Base-by-base conservation (phyloP, 129 eudicot genomes). In the Apium graveolens region DNA sequence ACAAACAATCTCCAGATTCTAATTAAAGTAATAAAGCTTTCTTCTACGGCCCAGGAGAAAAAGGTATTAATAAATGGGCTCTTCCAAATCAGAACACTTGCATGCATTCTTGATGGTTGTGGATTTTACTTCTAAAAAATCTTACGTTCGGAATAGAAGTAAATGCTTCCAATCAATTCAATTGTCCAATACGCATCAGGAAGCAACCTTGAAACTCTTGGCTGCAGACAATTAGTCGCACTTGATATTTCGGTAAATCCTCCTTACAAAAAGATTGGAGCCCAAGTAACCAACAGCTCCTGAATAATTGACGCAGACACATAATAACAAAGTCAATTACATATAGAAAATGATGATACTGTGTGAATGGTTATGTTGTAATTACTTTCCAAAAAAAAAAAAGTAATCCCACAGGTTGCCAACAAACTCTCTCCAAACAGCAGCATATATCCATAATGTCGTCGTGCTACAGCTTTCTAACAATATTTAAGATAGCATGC, bases 101-200 rank as follows among this genome's bases (percentile, higher is more conserved):
- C 55, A 73, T 73, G 57, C 57, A 43, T 41, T 37, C 53, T 73
- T 42, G 76, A 42, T 43, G 37, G 35, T 12, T 43, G 57, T 73
- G 76, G 37, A 73, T 16, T 73, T 12, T n/a, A 43, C 57, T 29
- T 26, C 18, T 42, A n/a, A 73, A 26, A 21, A 73, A 26, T 71
- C 51, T 73, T 73, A 13, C 24, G 32, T 41, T 73, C 35, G 57
- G 24, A 26, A 14, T 11, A 11, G 55, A 73, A 43, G 34, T n/a
- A 14, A 73, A 73, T 17, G 38, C 76, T 73, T 73, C 76, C 55
- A 44, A 73, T 73, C 76, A 73, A 29, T 73, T 73, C 76, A 42
- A 73, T 20, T 13, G 5, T n/a, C 55, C 31, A 43, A 44, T 27
- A 18, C 26, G 76, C 76, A 27, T 43, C 55, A 73, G 76, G 55